A percentile compares a stretch with the other conserved stretches of the same genome.
These are phyloP conservation scores for Neofusicoccum sp. DNA, from an alignment of 2,329 filamentous ascomycete species.

Conservation along the genomic window DNA sequence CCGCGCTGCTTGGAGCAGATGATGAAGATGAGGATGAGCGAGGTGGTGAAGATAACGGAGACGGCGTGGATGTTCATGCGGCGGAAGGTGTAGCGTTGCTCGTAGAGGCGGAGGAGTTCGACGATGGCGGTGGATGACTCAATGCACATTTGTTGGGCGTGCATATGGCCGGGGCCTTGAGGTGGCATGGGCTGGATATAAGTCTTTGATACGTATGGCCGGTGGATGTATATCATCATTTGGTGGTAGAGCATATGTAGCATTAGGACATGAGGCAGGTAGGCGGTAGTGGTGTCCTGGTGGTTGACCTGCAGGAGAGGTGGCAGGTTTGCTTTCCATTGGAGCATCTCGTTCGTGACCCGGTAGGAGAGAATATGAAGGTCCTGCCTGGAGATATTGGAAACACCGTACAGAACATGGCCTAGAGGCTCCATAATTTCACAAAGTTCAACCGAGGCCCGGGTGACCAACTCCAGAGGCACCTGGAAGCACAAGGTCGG, in stretches of 20 bases:
- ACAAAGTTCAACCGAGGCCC: constrained; percentile 38
- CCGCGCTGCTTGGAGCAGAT: constrained; percentile 19
- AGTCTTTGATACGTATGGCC: constrained; percentile 43
- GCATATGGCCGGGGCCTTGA: constrained; percentile 44
- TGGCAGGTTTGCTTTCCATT: constrained; percentile 43
- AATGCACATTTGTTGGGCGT: constrained; percentile 45
- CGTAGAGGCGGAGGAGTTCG: constrained; percentile 35
- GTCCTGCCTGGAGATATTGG: constrained; percentile 33
- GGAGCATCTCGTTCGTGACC: constrained; percentile 31
- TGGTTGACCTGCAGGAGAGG: constrained; percentile 37
- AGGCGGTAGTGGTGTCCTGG: constrained; percentile 32
- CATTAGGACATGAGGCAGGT: constrained; percentile 42
- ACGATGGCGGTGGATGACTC: constrained; percentile 40
- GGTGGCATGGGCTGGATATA: constrained; percentile 32
- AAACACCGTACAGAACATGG: constrained; percentile 37
- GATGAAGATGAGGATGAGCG: constrained; percentile 19
- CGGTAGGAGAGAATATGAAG: constrained; percentile 38
- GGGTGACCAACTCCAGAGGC: constrained; percentile 18
- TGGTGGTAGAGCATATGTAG: constrained; percentile 47
- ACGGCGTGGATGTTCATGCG: constrained; percentile 20
- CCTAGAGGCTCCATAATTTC: constrained; percentile 45
- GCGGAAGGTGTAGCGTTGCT: constrained; percentile 20
- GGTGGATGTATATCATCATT: constrained; percentile 44
- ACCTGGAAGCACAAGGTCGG: constrained; percentile 11
- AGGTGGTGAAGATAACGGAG: constrained; percentile 19